These are phyloP conservation scores for Podospora australis DNA, from an alignment of 495 filamentous ascomycete genomes.

Conservation along the genomic window DNA sequence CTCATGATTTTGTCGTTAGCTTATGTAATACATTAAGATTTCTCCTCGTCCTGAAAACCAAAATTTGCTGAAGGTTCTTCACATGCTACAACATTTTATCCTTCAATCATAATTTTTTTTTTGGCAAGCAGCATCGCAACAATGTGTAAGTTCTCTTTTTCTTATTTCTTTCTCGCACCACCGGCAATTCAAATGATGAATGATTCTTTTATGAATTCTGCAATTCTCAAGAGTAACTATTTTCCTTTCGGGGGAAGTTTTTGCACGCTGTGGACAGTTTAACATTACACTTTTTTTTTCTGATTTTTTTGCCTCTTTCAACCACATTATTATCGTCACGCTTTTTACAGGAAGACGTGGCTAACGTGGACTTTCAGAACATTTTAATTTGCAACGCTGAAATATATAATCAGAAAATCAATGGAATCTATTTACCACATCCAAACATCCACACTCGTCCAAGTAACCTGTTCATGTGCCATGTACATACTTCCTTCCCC, in stretches of 20 bases:
- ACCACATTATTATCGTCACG: slow-evolving; percentile 36
- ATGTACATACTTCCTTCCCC: too few relatives aligned
- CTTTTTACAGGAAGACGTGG: slow-evolving; percentile 57
- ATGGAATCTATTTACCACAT: too few relatives aligned
- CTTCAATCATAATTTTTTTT: background rate
- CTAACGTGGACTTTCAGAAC: background rate
- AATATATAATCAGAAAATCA: too few relatives aligned
- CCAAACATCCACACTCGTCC: too few relatives aligned
- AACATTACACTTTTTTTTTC: slow-evolving; percentile 28
- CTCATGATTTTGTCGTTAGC: background rate
- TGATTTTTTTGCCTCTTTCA: background rate
- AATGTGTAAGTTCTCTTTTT: slow-evolving; percentile 1
- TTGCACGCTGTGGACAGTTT: slow-evolving; percentile 20
- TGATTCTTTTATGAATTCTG: slow-evolving; percentile 50
- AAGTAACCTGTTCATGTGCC: too few relatives aligned
- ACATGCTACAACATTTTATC: background rate
- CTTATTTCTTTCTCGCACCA: background rate
- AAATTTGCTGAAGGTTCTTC: background rate
- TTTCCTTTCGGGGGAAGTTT: slow-evolving; percentile 12
- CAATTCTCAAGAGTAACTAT: slow-evolving; percentile 42
- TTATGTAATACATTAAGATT: too few relatives aligned
- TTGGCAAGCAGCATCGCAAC: background rate
- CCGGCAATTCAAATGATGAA: slow-evolving; percentile 28
- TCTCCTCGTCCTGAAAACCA: too few relatives aligned
- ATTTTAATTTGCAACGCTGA: too few relatives aligned